Base-by-base conservation (phyloP, 768 basidiomycete genomes). In the Kwoniella mangroviensis region DNA sequence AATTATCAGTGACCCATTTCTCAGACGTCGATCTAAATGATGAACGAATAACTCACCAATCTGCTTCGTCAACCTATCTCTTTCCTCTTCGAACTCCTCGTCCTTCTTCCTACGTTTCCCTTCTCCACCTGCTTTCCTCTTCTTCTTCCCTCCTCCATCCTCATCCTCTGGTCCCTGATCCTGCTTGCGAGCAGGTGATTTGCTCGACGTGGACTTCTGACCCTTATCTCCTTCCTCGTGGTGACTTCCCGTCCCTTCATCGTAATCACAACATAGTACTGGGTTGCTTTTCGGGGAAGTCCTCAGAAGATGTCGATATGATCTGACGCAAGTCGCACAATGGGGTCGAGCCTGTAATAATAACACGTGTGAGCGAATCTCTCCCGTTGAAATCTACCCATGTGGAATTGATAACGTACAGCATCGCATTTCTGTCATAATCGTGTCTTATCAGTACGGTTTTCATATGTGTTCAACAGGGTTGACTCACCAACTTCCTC, bases 401-500 rank as follows among this genome's bases (percentile, higher is more conserved):
- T n/a, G n/a, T n/a, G n/a, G n/a, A n/a, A n/a, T n/a, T n/a, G 24
- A 43, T 43, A 13, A 69, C 72, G 51, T 55, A 77, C 73, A 5
- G 79, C 79, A 73, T 81, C 79, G 69, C 79, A 81, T 77, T 81
- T 81, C 78, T 79, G 58, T 62, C 13, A 24, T 22, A 28, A 63
- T 43, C 41, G 26, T 62, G 53, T 42, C 17, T 51, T 9, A 42
- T 70, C 60, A 62, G 58, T n/a, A 49, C 19, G 12, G 3, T 52
- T 53, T 53, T 15, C 4, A 40, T 21, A 17, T 15, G 12, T n/a
- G 15, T 61, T 3, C 1, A 12, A 41, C n/a, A 56, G 21, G 40
- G 11, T 49, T 67, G 28, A 73, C 74, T 28, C 43, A 79, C 78
- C 61, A 80, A 51, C 55, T 81, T 81, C 52, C 79, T 67, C 62